Evolutionary conservation across 176 grass and related monocot genomes (phyloP).

Genomic region (Oropetium thomaeum): DNA sequence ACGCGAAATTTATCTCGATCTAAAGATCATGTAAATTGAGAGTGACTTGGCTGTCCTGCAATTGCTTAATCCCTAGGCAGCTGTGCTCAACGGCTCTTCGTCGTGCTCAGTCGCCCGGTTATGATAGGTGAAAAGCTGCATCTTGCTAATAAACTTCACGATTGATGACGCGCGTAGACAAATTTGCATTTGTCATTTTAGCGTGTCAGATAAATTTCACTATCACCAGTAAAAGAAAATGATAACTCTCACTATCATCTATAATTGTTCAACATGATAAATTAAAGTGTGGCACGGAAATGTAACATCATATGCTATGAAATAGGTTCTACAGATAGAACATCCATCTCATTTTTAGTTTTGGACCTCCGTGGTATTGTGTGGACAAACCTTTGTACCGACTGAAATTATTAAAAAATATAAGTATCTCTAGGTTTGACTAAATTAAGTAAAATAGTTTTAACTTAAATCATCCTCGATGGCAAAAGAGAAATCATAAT

Average conservation of each 20-base stretch:
- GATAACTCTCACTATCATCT: background rate
- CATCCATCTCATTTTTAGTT: no score
- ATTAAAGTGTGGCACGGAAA: no score
- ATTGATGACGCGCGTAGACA: background rate
- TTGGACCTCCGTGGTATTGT: no score
- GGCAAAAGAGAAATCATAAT: no score
- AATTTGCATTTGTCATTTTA: background rate
- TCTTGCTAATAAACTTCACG: conserved; percentile 6
- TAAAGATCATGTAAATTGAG: conserved; percentile 24
- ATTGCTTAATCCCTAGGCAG: conserved; percentile 17
- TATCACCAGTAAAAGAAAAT: background rate
- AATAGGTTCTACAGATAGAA: no score
- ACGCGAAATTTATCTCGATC: conserved; percentile 20
- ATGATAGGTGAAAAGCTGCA: background rate
- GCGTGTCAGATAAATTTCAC: background rate
- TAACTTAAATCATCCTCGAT: no score
- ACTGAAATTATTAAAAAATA: no score
- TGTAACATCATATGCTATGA: no score
- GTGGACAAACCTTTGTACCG: no score
- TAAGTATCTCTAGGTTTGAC: no score
- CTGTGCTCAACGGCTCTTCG: background rate
- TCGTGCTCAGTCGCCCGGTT: background rate
- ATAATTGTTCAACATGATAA: background rate
- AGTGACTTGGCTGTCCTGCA: background rate
- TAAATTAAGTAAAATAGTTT: no score